Conservation (phyloP, 2,329 filamentous ascomycete species). For the Botrytis paeoniae region DNA sequence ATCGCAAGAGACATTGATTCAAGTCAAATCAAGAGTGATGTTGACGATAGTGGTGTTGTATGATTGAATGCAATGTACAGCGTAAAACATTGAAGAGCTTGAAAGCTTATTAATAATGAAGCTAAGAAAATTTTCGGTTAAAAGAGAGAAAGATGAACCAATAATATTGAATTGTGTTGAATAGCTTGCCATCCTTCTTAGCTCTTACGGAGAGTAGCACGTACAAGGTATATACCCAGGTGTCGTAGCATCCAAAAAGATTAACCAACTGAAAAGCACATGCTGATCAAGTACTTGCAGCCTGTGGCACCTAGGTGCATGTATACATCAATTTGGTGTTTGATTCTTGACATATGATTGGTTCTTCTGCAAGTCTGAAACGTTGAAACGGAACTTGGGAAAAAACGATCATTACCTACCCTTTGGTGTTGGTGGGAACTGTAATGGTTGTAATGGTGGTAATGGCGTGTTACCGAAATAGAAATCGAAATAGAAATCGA, state of each 20-base stretch:
- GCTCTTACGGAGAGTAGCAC: not conserved
- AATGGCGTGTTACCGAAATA: slow-evolving; percentile 4
- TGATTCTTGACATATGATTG: not conserved
- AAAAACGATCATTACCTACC: not conserved
- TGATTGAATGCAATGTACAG: not conserved
- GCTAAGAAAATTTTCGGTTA: slow-evolving; percentile 1
- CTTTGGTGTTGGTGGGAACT: slow-evolving; percentile 4
- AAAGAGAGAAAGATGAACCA: not conserved
- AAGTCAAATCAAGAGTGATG: not conserved
- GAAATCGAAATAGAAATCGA: not conserved
- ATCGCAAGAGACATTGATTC: not conserved
- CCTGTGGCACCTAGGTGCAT: not conserved
- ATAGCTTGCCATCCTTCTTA: not conserved
- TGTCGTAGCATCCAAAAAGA: not conserved
- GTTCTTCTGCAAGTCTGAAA: slow-evolving; percentile 10
- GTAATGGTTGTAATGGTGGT: too few relatives aligned
- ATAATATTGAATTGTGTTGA: not conserved
- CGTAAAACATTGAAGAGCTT: not conserved
- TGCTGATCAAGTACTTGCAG: slow-evolving; percentile 5
- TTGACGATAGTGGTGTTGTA: not conserved
- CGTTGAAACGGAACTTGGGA: not conserved
- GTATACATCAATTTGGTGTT: not conserved
- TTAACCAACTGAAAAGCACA: not conserved
- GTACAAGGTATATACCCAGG: not conserved
- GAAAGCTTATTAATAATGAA: not conserved